phyloP scores from a whole-genome alignment of 495 filamentous ascomycete genomes.

The Pyrenopolyporus hunteri region DNA sequence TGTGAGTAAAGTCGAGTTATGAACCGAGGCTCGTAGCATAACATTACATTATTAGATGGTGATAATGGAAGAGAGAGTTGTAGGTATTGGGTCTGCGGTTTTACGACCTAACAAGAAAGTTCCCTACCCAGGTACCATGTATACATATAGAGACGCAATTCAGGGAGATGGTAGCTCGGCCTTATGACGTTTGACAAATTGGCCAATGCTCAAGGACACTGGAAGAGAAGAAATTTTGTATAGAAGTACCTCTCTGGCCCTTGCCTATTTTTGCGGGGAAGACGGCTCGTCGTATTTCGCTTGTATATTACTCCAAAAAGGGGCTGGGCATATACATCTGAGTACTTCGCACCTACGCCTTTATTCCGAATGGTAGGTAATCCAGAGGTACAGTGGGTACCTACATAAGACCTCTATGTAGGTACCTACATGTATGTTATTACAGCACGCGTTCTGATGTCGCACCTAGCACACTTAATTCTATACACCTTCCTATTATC shows the following conservation, averaged over 20 bases:
- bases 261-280: constrained; percentile 24
- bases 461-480: too few relatives aligned
- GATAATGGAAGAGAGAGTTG: not conserved
- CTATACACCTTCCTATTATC: constrained; percentile 6
- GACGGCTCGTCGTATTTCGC: not conserved
- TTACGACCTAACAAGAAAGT: not conserved
- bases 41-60: not conserved
- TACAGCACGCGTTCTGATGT: too few relatives aligned
- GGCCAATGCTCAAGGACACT: constrained; percentile 3
- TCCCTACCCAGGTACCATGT: too few relatives aligned
- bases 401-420: too few relatives aligned
- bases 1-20: not conserved
- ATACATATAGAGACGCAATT: constrained; percentile 8
- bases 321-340: constrained; percentile 5
- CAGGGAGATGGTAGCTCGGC: constrained; percentile 20
- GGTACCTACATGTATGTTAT: not conserved
- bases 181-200: constrained; percentile 33
- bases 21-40: too few relatives aligned
- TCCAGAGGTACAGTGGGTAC: too few relatives aligned
- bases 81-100: too few relatives aligned
- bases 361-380: too few relatives aligned
- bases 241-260: not conserved
- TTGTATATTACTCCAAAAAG: constrained; percentile 2
- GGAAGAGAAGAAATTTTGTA: constrained; percentile 9
- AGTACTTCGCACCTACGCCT: constrained; percentile 8